Conservation (phyloP, 306 rosid species). For the Nissolia schottii region DNA sequence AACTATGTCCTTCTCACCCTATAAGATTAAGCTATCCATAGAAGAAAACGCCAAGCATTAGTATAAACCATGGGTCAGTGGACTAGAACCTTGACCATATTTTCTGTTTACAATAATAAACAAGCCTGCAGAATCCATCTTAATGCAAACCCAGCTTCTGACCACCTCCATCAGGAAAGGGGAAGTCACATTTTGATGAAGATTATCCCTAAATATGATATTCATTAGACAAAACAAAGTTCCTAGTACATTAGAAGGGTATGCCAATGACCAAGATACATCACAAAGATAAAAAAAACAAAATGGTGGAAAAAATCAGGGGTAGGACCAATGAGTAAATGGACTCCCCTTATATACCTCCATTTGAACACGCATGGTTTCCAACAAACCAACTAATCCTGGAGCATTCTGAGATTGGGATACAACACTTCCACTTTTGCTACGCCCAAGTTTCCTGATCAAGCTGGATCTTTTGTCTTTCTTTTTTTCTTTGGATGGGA, state of each 20-base stretch:
- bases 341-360: slow-evolving; percentile 56
- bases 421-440: slow-evolving; percentile 74
- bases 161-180: background rate
- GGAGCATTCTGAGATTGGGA: slow-evolving; percentile 75
- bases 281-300: background rate
- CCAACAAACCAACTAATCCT: slow-evolving; percentile 88
- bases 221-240: slow-evolving; percentile 1
- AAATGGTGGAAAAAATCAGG: background rate
- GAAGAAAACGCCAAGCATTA: background rate
- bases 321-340: background rate
- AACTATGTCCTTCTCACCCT: background rate
- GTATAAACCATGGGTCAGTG: background rate
- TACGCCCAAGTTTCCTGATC: slow-evolving; percentile 95
- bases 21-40: no score
- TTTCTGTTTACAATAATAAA: background rate
- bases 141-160: slow-evolving; percentile 13
- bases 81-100: background rate
- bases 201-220: background rate
- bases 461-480: slow-evolving; percentile 77
- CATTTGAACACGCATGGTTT: slow-evolving; percentile 96
- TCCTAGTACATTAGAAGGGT: background rate
- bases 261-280: background rate
- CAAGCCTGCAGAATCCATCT: slow-evolving; percentile 1
- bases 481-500: slow-evolving; percentile 92
- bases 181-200: background rate